Evolutionary conservation across 805 yeast species (phyloP).

Genomic region (Ogataea neopini): DNA sequence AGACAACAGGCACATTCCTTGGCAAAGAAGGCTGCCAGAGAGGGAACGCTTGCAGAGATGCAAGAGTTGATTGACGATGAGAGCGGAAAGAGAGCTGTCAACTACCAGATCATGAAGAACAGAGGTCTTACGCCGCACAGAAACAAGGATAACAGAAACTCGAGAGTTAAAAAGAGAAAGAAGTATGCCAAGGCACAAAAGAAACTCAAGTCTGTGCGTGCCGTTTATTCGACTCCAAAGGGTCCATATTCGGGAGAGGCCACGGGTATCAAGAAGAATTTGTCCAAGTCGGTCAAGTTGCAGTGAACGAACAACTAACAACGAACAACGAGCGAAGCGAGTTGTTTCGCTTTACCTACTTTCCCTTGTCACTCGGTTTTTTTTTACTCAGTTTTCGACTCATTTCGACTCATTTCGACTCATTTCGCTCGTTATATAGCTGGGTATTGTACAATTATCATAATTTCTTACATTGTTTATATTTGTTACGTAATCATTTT

Average conservation of each 20-base stretch:
- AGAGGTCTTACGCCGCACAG: slow-evolving; percentile 93
- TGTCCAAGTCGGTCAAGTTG: slow-evolving; percentile 85
- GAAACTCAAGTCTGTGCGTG: slow-evolving; percentile 87
- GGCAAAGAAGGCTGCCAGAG: slow-evolving; percentile 79
- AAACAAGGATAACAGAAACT: slow-evolving; percentile 90
- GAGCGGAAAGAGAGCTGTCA: slow-evolving; percentile 91
- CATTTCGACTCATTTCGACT: too few relatives aligned
- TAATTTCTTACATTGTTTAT: background rate
- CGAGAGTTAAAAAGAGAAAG: slow-evolving; percentile 98
- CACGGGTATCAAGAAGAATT: slow-evolving; percentile 95
- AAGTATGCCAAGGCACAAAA: slow-evolving; percentile 93
- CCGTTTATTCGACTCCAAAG: slow-evolving; percentile 74
- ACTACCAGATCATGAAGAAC: slow-evolving; percentile 92
- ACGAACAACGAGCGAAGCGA: too few relatives aligned
- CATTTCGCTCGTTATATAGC: too few relatives aligned
- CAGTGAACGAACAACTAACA: too few relatives aligned
- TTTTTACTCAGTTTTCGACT: too few relatives aligned
- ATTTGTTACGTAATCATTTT: slow-evolving; percentile 5
- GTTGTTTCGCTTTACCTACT: too few relatives aligned
- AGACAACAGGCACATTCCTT: slow-evolving; percentile 64
- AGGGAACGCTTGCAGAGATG: slow-evolving; percentile 77
- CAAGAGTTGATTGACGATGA: slow-evolving; percentile 68
- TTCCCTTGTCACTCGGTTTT: too few relatives aligned
- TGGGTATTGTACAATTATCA: background rate
- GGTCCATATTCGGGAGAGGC: slow-evolving; percentile 91